Percentiles rank a stretch among this genome's conserved stretches.
Conservation (phyloP, 768 basidiomycete genomes). For the Suillus subluteus region DNA sequence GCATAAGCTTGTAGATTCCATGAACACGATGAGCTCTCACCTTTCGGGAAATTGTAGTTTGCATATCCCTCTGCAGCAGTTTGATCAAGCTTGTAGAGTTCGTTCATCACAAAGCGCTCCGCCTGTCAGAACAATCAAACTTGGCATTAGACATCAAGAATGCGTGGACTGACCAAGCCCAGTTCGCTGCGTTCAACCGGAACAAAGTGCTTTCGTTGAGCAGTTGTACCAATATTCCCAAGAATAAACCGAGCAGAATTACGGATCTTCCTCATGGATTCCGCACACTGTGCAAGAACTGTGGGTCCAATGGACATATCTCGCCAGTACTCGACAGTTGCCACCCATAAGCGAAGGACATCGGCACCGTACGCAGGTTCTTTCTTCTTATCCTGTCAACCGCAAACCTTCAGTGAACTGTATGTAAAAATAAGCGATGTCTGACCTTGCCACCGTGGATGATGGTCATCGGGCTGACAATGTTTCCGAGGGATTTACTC, state of each 20-base stretch:
- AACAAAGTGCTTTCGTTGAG: slow-evolving; percentile 8
- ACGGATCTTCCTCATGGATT: slow-evolving; percentile 80
- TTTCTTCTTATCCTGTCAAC: slow-evolving; percentile 60
- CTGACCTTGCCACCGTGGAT: slow-evolving; percentile 77
- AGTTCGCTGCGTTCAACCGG: slow-evolving; percentile 46
- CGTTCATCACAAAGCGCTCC: slow-evolving; percentile 87
- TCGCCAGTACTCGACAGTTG: slow-evolving; percentile 85
- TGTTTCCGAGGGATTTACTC: slow-evolving; percentile 97
- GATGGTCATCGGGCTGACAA: slow-evolving; percentile 81
- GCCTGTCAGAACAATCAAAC: slow-evolving; percentile 47
- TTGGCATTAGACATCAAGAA: not conserved
- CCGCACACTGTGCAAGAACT: slow-evolving; percentile 72
- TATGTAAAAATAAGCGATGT: slow-evolving; percentile 12
- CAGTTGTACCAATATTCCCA: slow-evolving; percentile 62
- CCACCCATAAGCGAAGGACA: slow-evolving; percentile 87
- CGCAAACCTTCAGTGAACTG: slow-evolving; percentile 9
- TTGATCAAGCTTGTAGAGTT: slow-evolving; percentile 73
- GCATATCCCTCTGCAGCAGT: slow-evolving; percentile 70
- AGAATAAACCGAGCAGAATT: slow-evolving; percentile 88
- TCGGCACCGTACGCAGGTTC: slow-evolving; percentile 86
- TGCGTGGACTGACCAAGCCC: slow-evolving; percentile 56
- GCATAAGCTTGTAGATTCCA: slow-evolving; percentile 9
- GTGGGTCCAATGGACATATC: slow-evolving; percentile 87
- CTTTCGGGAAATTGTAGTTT: slow-evolving; percentile 81
- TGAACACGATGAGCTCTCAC: slow-evolving; percentile 40